A percentile compares a stretch with the other conserved stretches of the same genome.
These are phyloP conservation scores for Sclerotinia glacialis DNA, from an alignment of 2,329 filamentous ascomycete genomes.

Conservation along the genomic window DNA sequence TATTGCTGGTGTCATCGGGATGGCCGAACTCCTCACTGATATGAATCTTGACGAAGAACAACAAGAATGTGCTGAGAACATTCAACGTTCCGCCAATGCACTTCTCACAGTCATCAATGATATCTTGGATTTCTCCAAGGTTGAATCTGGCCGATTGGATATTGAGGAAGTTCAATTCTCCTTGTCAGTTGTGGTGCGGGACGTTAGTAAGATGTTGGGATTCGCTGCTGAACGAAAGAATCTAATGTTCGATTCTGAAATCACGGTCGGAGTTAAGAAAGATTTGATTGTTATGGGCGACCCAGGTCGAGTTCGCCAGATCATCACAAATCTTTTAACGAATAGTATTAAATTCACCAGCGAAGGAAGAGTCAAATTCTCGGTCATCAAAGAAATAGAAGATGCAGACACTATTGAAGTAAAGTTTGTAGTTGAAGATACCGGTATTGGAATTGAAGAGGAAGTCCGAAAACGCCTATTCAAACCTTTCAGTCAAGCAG, in stretches of 20 bases:
- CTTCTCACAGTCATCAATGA: constrained; percentile 87
- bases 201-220: constrained; percentile 82
- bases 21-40: constrained; percentile 71
- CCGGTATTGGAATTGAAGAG: constrained; percentile 78
- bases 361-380: constrained; percentile 65
- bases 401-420: constrained; percentile 63
- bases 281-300: constrained; percentile 83
- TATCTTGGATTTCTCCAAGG: constrained; percentile 85
- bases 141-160: constrained; percentile 72
- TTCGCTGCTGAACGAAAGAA: constrained; percentile 81
- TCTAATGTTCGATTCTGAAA: constrained; percentile 65
- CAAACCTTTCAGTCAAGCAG: constrained; percentile 78
- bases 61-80: constrained; percentile 71
- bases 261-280: constrained; percentile 53
- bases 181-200: constrained; percentile 67
- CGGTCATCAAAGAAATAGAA: constrained; percentile 61
- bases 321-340: constrained; percentile 75
- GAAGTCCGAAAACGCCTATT: constrained; percentile 71
- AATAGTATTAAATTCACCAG: constrained; percentile 75
- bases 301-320: constrained; percentile 72
- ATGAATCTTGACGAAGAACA: constrained; percentile 68
- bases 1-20: constrained; percentile 77
- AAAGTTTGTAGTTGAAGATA: constrained; percentile 71
- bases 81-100: constrained; percentile 75
- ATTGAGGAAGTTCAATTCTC: constrained; percentile 79